Conservation (phyloP, 768 basidiomycete genomes). For the Melanogaster broomeanus region DNA sequence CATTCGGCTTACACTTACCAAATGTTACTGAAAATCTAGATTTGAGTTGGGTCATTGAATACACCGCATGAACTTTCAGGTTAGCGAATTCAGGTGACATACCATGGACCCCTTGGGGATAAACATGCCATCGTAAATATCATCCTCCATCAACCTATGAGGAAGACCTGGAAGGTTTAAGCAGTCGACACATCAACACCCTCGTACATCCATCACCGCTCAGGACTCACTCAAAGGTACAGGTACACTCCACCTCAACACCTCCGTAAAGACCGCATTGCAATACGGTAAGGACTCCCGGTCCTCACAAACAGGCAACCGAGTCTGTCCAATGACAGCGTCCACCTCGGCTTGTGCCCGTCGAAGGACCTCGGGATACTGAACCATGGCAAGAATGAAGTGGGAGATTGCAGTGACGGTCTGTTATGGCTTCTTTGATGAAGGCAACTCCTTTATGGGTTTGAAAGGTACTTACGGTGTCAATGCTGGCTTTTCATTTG, state of each 20-base stretch:
- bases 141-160: constrained; percentile 65
- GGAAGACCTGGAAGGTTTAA: constrained; percentile 50
- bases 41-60: constrained; percentile 6
- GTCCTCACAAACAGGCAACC: constrained; percentile 64
- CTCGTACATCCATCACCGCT: background rate
- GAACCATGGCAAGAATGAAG: constrained; percentile 69
- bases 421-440: constrained; percentile 28
- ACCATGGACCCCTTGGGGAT: constrained; percentile 67
- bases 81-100: constrained; percentile 8
- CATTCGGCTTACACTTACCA: constrained; percentile 40
- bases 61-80: constrained; percentile 3
- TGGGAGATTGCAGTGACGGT: constrained; percentile 53
- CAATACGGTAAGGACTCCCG: constrained; percentile 56
- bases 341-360: constrained; percentile 72
- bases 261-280: constrained; percentile 57
- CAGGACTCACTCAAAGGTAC: constrained; percentile 56
- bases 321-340: constrained; percentile 38
- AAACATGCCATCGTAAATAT: constrained; percentile 57
- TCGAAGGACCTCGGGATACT: constrained; percentile 54
- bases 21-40: constrained; percentile 58
- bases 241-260: constrained; percentile 54
- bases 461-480: constrained; percentile 48
- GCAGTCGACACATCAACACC: background rate
- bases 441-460: background rate
- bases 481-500: constrained; percentile 46